Evolutionary conservation across 371 early-diverging fungal genomes (phyloP).

Genomic region (Phascolomyces articulosus): DNA sequence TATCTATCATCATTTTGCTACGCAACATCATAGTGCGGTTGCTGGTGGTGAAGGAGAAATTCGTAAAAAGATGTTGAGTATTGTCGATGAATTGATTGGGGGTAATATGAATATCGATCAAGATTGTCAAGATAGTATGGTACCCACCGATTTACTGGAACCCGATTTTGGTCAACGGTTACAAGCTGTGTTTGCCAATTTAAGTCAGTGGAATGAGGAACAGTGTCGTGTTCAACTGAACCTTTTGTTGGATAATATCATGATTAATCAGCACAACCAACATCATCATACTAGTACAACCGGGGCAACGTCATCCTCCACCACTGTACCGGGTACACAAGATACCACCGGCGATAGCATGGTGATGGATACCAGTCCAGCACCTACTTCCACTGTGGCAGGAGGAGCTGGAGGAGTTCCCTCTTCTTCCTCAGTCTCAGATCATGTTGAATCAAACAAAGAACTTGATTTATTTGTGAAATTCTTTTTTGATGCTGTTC

Average conservation of each 20-base stretch:
- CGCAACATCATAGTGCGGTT: constrained; percentile 25
- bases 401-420: neutral
- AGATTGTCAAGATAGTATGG: constrained; percentile 14
- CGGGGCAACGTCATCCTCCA: constrained; percentile 2
- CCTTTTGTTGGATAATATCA: constrained; percentile 56
- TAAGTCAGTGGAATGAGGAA: constrained; percentile 66
- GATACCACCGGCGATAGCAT: constrained; percentile 23
- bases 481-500: constrained; percentile 57
- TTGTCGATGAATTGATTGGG: constrained; percentile 48
- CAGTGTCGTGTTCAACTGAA: constrained; percentile 64
- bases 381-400: constrained; percentile 4
- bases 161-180: constrained; percentile 49
- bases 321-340: constrained; percentile 1
- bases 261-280: constrained; percentile 21
- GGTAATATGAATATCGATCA: constrained; percentile 24
- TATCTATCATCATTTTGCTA: constrained; percentile 50
- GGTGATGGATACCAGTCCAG: constrained; percentile 20
- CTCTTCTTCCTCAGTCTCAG: neutral
- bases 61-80: constrained; percentile 45
- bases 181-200: constrained; percentile 51
- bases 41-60: constrained; percentile 32
- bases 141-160: constrained; percentile 19
- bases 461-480: constrained; percentile 55
- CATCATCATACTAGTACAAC: constrained; percentile 13
- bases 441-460: constrained; percentile 18